phyloP scores from a whole-genome alignment of 495 filamentous ascomycete species.

The Sabuloglossum arenarium region DNA sequence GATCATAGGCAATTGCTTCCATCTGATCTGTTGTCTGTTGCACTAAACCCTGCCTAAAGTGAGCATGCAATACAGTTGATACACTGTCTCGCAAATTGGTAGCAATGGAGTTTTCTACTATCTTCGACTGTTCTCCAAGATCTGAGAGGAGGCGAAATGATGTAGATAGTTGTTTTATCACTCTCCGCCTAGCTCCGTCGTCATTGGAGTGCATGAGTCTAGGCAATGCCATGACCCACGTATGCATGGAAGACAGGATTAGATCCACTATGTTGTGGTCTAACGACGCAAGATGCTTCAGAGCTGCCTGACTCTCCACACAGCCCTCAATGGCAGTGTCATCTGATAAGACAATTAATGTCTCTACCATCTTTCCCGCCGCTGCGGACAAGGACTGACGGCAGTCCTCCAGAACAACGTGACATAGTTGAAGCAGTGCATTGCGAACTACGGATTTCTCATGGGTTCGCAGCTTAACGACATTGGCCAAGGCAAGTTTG shows the following conservation, averaged over 20 bases:
- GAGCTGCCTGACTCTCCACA: slow-evolving; percentile 18
- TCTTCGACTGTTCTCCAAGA: slow-evolving; percentile 42
- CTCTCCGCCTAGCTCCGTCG: slow-evolving; percentile 48
- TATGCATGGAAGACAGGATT: slow-evolving; percentile 52
- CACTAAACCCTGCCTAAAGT: neutral
- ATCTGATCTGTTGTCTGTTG: slow-evolving; percentile 7
- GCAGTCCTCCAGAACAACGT: slow-evolving; percentile 56
- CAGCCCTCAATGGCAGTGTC: slow-evolving; percentile 20
- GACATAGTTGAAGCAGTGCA: slow-evolving; percentile 46
- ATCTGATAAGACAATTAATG: slow-evolving; percentile 49
- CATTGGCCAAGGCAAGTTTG: slow-evolving; percentile 61
- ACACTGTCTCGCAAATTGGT: slow-evolving; percentile 41
- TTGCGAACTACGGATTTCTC: slow-evolving; percentile 46
- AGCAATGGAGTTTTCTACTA: slow-evolving; percentile 47
- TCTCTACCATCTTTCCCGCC: slow-evolving; percentile 55
- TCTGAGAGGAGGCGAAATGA: slow-evolving; percentile 47
- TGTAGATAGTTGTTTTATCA: slow-evolving; percentile 50
- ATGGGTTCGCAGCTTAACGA: slow-evolving; percentile 60
- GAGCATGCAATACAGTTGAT: slow-evolving; percentile 3
- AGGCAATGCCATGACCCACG: slow-evolving; percentile 63
- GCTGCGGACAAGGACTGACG: slow-evolving; percentile 49
- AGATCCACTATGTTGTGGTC: slow-evolving; percentile 42
- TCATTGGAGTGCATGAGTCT: slow-evolving; percentile 71
- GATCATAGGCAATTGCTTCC: slow-evolving; percentile 7
- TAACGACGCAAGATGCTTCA: slow-evolving; percentile 40